Conservation (phyloP, 2,329 filamentous ascomycete species). For the Nothophaeocryptopus gaeumannii region DNA sequence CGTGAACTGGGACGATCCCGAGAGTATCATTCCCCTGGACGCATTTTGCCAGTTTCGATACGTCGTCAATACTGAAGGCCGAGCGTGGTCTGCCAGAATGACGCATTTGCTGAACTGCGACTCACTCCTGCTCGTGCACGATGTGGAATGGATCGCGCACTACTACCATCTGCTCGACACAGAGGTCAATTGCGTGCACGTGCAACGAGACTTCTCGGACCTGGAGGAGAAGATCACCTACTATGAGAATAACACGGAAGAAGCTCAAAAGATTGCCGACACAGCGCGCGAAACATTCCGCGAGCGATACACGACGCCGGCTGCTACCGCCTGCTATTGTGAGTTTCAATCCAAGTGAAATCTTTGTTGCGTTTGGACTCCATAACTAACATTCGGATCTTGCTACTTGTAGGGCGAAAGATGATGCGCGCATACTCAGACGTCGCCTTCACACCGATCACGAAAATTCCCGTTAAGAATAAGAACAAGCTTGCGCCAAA, state of each 20-base stretch:
- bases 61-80: conserved; percentile 31
- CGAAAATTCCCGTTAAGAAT: conserved; percentile 5
- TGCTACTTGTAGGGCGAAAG: conserved; percentile 7
- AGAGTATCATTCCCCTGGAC: conserved; percentile 23
- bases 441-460: conserved; percentile 24
- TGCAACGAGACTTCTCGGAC: conserved; percentile 26
- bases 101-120: conserved; percentile 32
- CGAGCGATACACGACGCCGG: conserved; percentile 27
- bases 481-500: conserved; percentile 12
- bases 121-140: conserved; percentile 27
- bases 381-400: too few species aligned
- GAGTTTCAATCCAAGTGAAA: neutral
- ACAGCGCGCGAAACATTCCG: conserved; percentile 20
- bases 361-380: too few species aligned
- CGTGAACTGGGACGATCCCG: conserved; percentile 25
- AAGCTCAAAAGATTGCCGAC: conserved; percentile 24
- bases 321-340: conserved; percentile 32
- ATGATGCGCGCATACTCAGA: conserved; percentile 26
- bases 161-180: conserved; percentile 28
- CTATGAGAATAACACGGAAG: conserved; percentile 20
- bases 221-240: conserved; percentile 26
- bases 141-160: conserved; percentile 30
- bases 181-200: conserved; percentile 26
- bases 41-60: conserved; percentile 30
- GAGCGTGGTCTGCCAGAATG: conserved; percentile 28